Evolutionary conservation across 2,329 filamentous ascomycete genomes (phyloP).

Genomic region (Parastagonospora avenae): DNA sequence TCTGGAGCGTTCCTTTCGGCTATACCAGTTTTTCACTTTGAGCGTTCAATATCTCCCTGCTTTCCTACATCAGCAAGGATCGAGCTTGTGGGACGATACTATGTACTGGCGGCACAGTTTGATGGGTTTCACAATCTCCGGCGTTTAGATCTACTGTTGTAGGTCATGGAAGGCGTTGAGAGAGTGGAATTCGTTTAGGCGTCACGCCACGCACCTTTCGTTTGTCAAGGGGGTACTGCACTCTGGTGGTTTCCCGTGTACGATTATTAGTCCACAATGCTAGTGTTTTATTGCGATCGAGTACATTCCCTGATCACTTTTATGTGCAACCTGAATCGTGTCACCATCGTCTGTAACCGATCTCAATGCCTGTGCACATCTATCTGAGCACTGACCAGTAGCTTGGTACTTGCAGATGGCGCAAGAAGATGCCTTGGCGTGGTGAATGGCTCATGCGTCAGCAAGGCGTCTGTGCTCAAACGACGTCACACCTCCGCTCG

Average conservation of each 20-base stretch:
- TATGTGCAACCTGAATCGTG: neutral
- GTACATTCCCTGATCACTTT: conserved; percentile 2
- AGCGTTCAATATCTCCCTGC: conserved; percentile 14
- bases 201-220: conserved; percentile 13
- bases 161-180: conserved; percentile 20
- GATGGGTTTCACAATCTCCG: conserved; percentile 24
- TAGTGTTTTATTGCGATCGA: conserved; percentile 18
- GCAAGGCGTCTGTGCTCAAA: conserved; percentile 21
- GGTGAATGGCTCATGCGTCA: conserved; percentile 10
- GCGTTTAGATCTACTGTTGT: conserved; percentile 29
- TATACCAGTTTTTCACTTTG: conserved; percentile 4
- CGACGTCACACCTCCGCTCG: conserved; percentile 33
- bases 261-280: conserved; percentile 17
- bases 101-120: conserved; percentile 27
- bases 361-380: conserved; percentile 4
- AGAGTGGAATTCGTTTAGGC: conserved; percentile 17
- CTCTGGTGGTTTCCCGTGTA: conserved; percentile 18
- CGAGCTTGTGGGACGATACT: conserved; percentile 38
- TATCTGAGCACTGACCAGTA: conserved; percentile 14
- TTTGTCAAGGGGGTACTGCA: conserved; percentile 1
- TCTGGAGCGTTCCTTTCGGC: conserved; percentile 13
- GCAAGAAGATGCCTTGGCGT: conserved; percentile 21
- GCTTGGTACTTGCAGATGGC: conserved; percentile 16
- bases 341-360: conserved; percentile 1
- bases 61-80: conserved; percentile 14